Percentiles rank a stretch among this genome's conserved stretches.
Evolutionary conservation across 148 eudicot species (phyloP).

Genomic region (Fagopyrum homotropicum): DNA sequence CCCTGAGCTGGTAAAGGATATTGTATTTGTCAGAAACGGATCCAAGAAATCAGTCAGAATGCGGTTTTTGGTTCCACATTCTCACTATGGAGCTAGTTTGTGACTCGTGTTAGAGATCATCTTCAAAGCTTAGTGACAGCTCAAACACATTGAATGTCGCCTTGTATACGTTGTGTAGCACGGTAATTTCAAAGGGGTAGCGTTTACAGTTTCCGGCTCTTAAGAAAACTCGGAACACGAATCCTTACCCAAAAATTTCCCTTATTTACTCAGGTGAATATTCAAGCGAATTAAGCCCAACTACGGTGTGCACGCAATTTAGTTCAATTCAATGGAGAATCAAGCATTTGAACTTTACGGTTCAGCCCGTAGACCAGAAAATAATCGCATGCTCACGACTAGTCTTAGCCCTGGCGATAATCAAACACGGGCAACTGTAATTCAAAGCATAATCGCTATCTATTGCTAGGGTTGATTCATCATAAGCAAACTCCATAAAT

Average conservation of each 20-base stretch:
- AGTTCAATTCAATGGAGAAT: too few relatives aligned
- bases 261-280: too few relatives aligned
- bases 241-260: too few relatives aligned
- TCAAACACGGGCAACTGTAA: not conserved
- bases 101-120: conserved; percentile 32
- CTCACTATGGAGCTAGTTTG: conserved; percentile 58
- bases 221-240: too few relatives aligned
- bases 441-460: not conserved
- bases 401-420: not conserved
- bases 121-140: not conserved
- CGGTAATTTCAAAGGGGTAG: too few relatives aligned
- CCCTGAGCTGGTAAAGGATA: conserved; percentile 36
- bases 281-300: too few relatives aligned
- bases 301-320: too few relatives aligned
- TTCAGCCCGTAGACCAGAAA: too few relatives aligned
- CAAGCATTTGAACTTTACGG: too few relatives aligned
- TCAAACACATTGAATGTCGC: too few relatives aligned
- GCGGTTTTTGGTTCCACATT: conserved; percentile 46
- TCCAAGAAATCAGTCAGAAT: conserved; percentile 51
- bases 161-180: too few relatives aligned
- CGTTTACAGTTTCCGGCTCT: too few relatives aligned
- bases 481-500: not conserved
- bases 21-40: conserved; percentile 65
- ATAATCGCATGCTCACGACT: not conserved
- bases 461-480: not conserved